Evolutionary conservation across 2,329 filamentous ascomycete species (phyloP), one percentile per base, ranked within the genome.

Genomic region (Fusarium pseudograminearum): DNA sequence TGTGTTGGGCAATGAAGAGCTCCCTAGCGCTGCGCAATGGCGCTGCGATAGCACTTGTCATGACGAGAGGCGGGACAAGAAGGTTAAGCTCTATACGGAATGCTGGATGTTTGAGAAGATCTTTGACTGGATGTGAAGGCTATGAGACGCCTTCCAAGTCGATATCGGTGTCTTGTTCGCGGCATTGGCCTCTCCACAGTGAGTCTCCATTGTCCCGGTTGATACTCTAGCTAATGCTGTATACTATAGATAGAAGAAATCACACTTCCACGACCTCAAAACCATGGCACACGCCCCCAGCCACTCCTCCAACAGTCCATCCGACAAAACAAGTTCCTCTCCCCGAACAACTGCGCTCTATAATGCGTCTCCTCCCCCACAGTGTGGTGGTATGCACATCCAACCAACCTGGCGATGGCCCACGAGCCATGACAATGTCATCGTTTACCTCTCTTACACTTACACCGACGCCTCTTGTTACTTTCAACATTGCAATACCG

Each of bases 371-470:
- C 16, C 78, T 89, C 15, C 79, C 84, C 4, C 83, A 87, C 71
- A 84, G 85, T 1, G 85, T 86, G 38, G 85, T 87, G n/a, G 83
- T 87, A 15, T 85, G 85, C 73, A 88, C 86, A 24, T 78, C 85
- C 24, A 75, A 79, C n/a, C 76, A 79, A n/a, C 64, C 76, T 36
- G 67, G 74, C 33, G 24, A 76, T 63, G 56, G 72, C 41, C 74
- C 83, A 8, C 81, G 83, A 33, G 87, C 83, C 48, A 86, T 89
- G 83, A 89, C 87, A 33, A 86, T 88, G 80, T 89, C 87, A 9
- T 88, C 86, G 4, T 84, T 89, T 66, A 86, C 86, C 4, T 87
- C 86, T 0, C 77, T 89, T 28, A 82, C 84, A 18, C 80, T 89
- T 20, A 69, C 74, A n/a, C 86, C 86, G 0, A 80, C 77, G 28